Conservation (phyloP, 2,329 filamentous ascomycete genomes). For the Malbranchea cinnamomea region DNA sequence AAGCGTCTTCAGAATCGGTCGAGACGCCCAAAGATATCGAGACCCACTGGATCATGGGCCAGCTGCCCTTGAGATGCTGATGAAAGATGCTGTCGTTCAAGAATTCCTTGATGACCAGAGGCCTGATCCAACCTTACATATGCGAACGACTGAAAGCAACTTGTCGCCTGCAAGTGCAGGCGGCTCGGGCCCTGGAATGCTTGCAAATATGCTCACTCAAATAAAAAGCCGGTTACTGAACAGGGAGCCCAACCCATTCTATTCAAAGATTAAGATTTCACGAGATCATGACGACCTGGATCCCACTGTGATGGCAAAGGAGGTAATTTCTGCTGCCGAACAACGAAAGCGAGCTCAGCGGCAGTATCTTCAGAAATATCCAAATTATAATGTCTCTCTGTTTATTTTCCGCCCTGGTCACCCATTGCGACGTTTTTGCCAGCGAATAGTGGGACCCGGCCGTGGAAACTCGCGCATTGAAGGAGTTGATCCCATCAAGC, state of each 20-base stretch:
- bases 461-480: conserved; percentile 76
- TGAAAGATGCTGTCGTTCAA: conserved; percentile 88
- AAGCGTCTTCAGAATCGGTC: conserved; percentile 49
- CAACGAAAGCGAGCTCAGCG: conserved; percentile 75
- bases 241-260: conserved; percentile 85
- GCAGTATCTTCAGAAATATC: conserved; percentile 75
- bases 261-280: conserved; percentile 60
- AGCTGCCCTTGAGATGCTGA: conserved; percentile 84
- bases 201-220: conserved; percentile 49
- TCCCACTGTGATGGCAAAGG: conserved; percentile 73
- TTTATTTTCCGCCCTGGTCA: conserved; percentile 74
- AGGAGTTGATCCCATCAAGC: conserved; percentile 74
- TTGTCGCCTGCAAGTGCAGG: conserved; percentile 17
- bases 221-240: conserved; percentile 42
- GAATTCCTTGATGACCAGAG: conserved; percentile 82
- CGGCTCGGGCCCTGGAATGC: conserved; percentile 40
- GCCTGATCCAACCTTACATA: too few species aligned
- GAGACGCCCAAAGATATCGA: conserved; percentile 46
- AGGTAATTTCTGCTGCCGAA: conserved; percentile 72
- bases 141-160: conserved; percentile 18
- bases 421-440: conserved; percentile 65
- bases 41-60: conserved; percentile 87
- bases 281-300: conserved; percentile 65
- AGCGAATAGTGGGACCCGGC: conserved; percentile 79
- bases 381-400: conserved; percentile 81